Evolutionary conservation across 331 rosid species (phyloP).

Genomic region (Spiraea crenata): DNA sequence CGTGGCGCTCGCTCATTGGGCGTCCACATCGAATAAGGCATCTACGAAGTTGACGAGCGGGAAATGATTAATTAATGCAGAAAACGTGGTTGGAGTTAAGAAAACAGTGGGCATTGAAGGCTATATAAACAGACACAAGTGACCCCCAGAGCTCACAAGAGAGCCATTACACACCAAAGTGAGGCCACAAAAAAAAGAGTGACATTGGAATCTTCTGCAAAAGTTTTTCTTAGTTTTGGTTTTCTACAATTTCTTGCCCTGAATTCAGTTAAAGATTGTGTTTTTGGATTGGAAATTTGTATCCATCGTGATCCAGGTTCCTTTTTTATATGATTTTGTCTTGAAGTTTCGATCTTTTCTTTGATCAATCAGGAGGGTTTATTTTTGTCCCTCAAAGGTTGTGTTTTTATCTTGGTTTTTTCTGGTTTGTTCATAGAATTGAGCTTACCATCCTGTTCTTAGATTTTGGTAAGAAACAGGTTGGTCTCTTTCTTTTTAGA

Average conservation of each 20-base stretch:
- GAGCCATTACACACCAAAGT: constrained; percentile 17
- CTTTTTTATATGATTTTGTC: not conserved
- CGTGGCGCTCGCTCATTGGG: constrained; percentile 27
- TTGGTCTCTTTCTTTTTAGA: not conserved
- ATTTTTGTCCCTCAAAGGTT: constrained; percentile 27
- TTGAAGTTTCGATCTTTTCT: not conserved
- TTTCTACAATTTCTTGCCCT: not conserved
- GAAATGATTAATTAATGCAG: constrained; percentile 6
- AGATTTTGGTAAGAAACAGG: constrained; percentile 37
- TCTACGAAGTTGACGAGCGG: constrained; percentile 37
- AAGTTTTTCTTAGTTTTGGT: constrained; percentile 4
- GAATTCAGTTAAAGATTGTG: constrained; percentile 30
- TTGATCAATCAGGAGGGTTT: constrained; percentile 21
- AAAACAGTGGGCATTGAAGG: constrained; percentile 3
- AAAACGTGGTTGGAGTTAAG: constrained; percentile 20
- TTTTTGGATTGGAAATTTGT: not conserved
- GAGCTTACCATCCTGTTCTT: constrained; percentile 23
- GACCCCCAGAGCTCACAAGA: constrained; percentile 20
- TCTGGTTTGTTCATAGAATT: not conserved
- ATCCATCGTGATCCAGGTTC: constrained; percentile 21
- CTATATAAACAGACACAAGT: constrained; percentile 38
- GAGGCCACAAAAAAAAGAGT: constrained; percentile 14
- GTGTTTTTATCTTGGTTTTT: not conserved
- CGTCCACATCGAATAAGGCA: constrained; percentile 23
- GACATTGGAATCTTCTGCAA: not conserved